Evolutionary conservation across 805 yeast species (phyloP).

Genomic region (Wickerhamomyces sydowiorum): DNA sequence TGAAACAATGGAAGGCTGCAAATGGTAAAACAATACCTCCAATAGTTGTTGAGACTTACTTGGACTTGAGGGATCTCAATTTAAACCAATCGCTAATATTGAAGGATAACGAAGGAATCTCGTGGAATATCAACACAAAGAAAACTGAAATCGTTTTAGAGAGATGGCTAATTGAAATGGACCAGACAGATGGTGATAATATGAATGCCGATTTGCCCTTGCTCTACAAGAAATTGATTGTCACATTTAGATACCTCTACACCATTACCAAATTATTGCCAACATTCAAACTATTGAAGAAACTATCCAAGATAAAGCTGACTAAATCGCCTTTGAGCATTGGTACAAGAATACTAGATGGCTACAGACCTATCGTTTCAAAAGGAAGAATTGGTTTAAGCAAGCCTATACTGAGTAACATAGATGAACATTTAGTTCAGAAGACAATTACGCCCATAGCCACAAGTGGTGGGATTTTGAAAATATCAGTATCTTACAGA

Average conservation of each 20-base stretch:
- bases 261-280: conserved; percentile 69
- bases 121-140: conserved; percentile 56
- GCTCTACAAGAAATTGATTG: conserved; percentile 67
- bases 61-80: conserved; percentile 57
- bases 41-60: conserved; percentile 75
- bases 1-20: conserved; percentile 52
- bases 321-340: conserved; percentile 37
- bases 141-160: conserved; percentile 88
- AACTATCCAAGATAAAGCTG: conserved; percentile 32
- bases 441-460: conserved; percentile 63
- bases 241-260: conserved; percentile 69
- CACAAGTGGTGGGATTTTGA: conserved; percentile 70
- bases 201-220: conserved; percentile 50
- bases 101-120: conserved; percentile 45
- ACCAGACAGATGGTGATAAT: conserved; percentile 34
- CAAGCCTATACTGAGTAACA: conserved; percentile 44
- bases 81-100: conserved; percentile 55
- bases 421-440: conserved; percentile 49
- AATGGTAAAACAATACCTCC: conserved; percentile 51
- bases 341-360: conserved; percentile 64
- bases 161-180: conserved; percentile 87
- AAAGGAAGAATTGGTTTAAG: conserved; percentile 84
- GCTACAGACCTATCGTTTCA: conserved; percentile 70
- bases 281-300: conserved; percentile 50
- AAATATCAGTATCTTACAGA: conserved; percentile 76